Evolutionary conservation across 208 protist species (phyloP), one percentile per base, ranked within the genome.

Genomic region (Leishmania aethiopica): DNA sequence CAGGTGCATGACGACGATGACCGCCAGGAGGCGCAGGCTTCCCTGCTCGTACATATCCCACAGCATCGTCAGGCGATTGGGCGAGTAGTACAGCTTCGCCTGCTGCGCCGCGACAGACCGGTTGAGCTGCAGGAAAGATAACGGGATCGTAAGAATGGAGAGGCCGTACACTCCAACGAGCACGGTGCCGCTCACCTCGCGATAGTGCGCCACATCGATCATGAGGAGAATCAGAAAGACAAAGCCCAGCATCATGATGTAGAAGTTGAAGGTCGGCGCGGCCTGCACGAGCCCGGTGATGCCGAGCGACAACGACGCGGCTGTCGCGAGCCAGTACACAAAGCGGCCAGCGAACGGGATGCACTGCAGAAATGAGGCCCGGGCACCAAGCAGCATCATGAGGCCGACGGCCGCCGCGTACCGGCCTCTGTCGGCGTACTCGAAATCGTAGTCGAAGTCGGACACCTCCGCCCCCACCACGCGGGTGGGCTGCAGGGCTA

Each of bases 161-260:
- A 87, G 55, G 10, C 55, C 73, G 71, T 89, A 90, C 55, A 91
- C 77, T 17, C 75, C 60, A 75, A 85, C 87, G 6, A 85, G 69
- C 75, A 89, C 88, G 57, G 85, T 79, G 22, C 78, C 74, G 62
- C 62, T 74, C 74, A 91, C 77, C n/a, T 88, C 77, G 17, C 90
- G 87, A 79, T 94, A 97, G 84, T 97, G 93, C 25, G 88, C 71
- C 35, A 93, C 69, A 78, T 96, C 92, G 55, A 96, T 40, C 49
- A 84, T 62, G 75, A 93, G 60, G 49, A 92, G 81, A 17, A 85
- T 80, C 19, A 94, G 76, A 75, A 96, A 88, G 71, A 94, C 86
- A 37, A 92, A 86, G 28, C 80, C 81, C n/a, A 89, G 78, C 49
- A 95, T 79, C 42, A 88, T 84, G 37, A 82, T 11, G 70, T 90